Evolutionary conservation across 106 monocot species (phyloP).

Genomic region (Dactylorhiza incarnata): DNA sequence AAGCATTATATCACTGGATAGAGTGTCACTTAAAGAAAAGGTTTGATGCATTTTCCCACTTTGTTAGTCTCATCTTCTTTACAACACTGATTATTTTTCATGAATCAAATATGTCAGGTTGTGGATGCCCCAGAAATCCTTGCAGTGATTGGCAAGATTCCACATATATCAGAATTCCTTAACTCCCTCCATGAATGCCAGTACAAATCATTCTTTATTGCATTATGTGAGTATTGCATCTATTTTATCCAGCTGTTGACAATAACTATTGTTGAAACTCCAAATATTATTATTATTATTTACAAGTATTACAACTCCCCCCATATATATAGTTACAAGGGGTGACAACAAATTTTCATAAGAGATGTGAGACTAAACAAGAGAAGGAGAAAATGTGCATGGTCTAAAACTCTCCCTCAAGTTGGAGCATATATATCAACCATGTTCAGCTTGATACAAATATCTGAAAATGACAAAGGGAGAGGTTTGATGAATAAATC

Average conservation of each 20-base stretch:
- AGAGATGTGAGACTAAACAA: too few species aligned
- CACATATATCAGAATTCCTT: constrained; percentile 78
- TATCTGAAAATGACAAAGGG: too few species aligned
- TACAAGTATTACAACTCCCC: too few species aligned
- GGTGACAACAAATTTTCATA: too few species aligned
- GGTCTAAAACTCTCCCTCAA: too few species aligned
- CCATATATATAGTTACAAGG: too few species aligned
- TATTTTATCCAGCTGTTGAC: background rate
- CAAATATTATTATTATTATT: too few species aligned
- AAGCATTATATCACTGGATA: constrained; percentile 84
- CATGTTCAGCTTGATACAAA: too few species aligned
- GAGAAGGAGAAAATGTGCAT: too few species aligned
- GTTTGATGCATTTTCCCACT: constrained; percentile 15
- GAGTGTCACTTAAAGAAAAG: constrained; percentile 95
- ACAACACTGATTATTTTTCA: background rate
- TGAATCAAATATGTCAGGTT: constrained; percentile 31
- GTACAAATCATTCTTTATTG: constrained; percentile 93
- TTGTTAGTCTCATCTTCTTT: background rate
- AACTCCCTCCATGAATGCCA: constrained; percentile 92
- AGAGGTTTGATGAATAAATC: too few species aligned
- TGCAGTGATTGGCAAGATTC: constrained; percentile 86
- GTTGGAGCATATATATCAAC: too few species aligned
- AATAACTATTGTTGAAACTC: background rate
- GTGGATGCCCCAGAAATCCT: constrained; percentile 98
- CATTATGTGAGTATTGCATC: constrained; percentile 72